These are phyloP conservation scores for Flaveria linearis DNA, from an alignment of 129 eudicot species.

Conservation along the genomic window DNA sequence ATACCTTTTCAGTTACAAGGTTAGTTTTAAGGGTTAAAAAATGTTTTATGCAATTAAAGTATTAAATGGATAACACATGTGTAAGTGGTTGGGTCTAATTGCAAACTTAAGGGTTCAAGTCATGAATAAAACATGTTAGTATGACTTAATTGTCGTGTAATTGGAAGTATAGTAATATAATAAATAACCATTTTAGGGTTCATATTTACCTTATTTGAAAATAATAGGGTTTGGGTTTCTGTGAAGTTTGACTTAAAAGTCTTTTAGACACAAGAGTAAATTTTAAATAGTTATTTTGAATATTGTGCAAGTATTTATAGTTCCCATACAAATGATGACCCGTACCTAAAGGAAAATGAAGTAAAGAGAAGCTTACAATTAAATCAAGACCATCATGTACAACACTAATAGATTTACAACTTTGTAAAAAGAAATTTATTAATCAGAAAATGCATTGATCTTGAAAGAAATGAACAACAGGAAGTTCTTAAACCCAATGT, in stretches of 20 bases:
- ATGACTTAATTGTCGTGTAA: no score
- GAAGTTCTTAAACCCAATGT: no score
- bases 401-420: no score
- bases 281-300: constrained; percentile 13
- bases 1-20: neutral
- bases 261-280: constrained; percentile 6
- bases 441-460: no score
- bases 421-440: no score
- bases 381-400: no score
- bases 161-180: no score
- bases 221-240: constrained; percentile 10
- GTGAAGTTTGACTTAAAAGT: constrained; percentile 23
- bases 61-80: neutral
- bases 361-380: no score
- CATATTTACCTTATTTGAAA: neutral
- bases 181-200: neutral
- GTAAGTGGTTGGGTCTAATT: no score
- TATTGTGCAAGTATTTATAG: neutral
- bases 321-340: neutral
- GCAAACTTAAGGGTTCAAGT: no score
- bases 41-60: neutral
- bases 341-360: neutral
- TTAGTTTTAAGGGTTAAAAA: neutral
- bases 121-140: no score
- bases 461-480: no score